Evolutionary conservation across 106 monocot species (phyloP).

Genomic region (Ottelia alismoides): DNA sequence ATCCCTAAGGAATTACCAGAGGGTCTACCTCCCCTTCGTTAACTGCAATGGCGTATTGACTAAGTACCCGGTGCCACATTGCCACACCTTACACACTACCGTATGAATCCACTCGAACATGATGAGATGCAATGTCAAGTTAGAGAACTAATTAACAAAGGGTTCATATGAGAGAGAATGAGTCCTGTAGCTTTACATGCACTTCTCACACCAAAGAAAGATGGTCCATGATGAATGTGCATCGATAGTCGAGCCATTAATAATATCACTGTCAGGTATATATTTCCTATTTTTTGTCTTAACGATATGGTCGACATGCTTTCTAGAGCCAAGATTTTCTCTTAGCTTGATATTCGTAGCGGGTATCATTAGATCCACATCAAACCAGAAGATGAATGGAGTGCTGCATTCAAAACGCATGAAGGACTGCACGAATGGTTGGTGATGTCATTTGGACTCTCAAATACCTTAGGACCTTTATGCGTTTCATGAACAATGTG

Average conservation of each 20-base stretch:
- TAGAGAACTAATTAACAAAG: neutral
- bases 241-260: constrained; percentile 7
- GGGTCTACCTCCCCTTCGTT: neutral
- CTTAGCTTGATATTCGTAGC: neutral
- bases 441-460: constrained; percentile 3
- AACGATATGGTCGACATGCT: constrained; percentile 4
- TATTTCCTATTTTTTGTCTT: neutral
- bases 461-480: constrained; percentile 1
- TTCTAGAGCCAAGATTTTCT: neutral
- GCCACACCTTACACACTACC: neutral
- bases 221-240: constrained; percentile 3
- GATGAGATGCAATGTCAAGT: neutral
- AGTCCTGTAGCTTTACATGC: neutral
- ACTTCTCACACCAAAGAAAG: neutral
- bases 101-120: neutral
- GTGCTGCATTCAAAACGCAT: constrained; percentile 1
- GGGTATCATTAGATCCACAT: constrained; percentile 3
- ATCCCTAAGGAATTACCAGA: neutral
- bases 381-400: constrained; percentile 3
- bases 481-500: neutral
- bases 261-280: constrained; percentile 4
- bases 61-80: neutral
- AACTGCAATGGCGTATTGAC: constrained; percentile 1
- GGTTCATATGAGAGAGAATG: neutral
- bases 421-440: neutral